phyloP scores from a whole-genome alignment of 108 stramenopile genomes.

The Nannochloropsis salina region DNA sequence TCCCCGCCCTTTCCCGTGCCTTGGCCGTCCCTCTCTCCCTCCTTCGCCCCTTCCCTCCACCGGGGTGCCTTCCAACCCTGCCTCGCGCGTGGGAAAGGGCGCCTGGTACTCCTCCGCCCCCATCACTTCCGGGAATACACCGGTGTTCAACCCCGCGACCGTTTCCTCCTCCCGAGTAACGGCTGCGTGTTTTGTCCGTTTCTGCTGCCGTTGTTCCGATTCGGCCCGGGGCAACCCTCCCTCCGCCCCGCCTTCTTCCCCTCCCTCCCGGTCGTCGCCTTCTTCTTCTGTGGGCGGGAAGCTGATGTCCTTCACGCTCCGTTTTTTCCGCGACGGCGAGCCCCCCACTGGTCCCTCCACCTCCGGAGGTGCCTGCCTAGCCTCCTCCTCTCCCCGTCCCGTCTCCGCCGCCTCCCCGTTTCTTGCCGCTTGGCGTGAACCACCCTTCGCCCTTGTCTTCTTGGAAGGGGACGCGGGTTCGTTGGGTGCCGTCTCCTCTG shows the following conservation, averaged over 20 bases:
- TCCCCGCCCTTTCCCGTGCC: not conserved
- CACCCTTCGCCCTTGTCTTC: too few relatives aligned
- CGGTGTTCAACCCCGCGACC: too few relatives aligned
- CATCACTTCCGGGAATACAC: too few relatives aligned
- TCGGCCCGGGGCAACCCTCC: not conserved
- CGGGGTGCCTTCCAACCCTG: not conserved
- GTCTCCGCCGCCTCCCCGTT: too few relatives aligned
- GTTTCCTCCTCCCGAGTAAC: not conserved
- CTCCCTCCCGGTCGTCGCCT: not conserved
- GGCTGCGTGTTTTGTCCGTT: not conserved
- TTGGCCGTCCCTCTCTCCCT: not conserved
- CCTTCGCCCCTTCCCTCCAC: not conserved
- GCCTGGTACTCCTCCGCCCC: not conserved
- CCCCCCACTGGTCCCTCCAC: too few relatives aligned
- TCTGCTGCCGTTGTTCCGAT: not conserved
- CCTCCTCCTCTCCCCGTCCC: too few relatives aligned
- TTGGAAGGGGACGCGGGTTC: too few relatives aligned
- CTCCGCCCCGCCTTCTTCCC: not conserved
- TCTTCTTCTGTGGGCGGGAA: too few relatives aligned
- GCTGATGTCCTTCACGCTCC: too few relatives aligned
- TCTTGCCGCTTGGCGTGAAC: too few relatives aligned
- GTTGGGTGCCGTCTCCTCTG: constrained; percentile 69
- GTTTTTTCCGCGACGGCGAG: too few relatives aligned
- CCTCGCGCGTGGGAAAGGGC: not conserved
- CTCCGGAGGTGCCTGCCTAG: too few relatives aligned